Percentiles rank a stretch among this genome's conserved stretches.
Evolutionary conservation across 495 filamentous ascomycete species (phyloP).

Genomic region (Penicillium canariense): DNA sequence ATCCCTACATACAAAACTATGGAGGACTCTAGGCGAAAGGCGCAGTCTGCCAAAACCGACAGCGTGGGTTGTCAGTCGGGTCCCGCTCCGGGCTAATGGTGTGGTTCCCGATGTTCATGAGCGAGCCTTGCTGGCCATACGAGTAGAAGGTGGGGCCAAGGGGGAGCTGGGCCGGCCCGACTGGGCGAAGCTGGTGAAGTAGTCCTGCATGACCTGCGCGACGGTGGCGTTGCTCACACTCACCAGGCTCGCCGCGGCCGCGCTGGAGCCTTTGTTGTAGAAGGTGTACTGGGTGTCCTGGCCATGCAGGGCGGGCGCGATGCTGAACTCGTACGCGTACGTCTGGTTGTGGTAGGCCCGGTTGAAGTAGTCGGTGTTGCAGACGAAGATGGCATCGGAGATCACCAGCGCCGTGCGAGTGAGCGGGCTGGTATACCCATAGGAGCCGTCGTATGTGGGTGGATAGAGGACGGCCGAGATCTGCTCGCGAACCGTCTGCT

Average conservation of each 20-base stretch:
- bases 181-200: conserved; percentile 55
- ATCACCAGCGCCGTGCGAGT: conserved; percentile 33
- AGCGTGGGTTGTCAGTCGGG: conserved; percentile 43
- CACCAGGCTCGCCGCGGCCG: neutral
- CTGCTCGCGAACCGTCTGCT: conserved; percentile 45
- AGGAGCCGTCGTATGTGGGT: conserved; percentile 58
- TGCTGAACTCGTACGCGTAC: conserved; percentile 59
- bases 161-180: conserved; percentile 44
- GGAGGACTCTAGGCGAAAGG: conserved; percentile 4
- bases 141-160: conserved; percentile 39
- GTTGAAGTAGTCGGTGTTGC: conserved; percentile 56
- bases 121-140: conserved; percentile 36
- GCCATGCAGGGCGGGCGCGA: conserved; percentile 55
- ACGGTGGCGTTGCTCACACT: conserved; percentile 42
- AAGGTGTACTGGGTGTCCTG: conserved; percentile 60
- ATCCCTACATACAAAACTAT: too few species aligned
- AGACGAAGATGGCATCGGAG: conserved; percentile 54
- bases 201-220: conserved; percentile 57
- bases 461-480: conserved; percentile 53
- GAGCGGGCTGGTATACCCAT: conserved; percentile 36
- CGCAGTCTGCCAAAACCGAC: conserved; percentile 37
- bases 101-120: conserved; percentile 42
- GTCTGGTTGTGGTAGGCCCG: conserved; percentile 51
- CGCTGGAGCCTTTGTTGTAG: conserved; percentile 44
- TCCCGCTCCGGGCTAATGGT: conserved; percentile 44